Conservation (phyloP, 1,284 basidiomycete species). For the Ceratobasidium sp. region DNA sequence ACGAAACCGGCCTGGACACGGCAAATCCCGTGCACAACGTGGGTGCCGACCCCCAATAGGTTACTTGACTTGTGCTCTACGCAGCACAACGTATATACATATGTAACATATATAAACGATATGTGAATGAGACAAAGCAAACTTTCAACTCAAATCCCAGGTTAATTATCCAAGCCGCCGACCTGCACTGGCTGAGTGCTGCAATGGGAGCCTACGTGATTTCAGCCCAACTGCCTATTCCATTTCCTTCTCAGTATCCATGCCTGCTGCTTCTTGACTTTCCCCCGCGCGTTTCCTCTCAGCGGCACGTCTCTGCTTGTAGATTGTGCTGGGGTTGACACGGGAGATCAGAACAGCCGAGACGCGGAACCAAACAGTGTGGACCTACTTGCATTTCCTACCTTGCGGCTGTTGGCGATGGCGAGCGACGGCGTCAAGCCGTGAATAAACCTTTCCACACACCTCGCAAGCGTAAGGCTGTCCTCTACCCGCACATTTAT, state of each 20-base stretch:
- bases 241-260: too few species aligned
- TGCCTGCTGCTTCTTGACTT: constrained; percentile 10
- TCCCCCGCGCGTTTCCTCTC: constrained; percentile 28
- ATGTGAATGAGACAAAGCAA: too few species aligned
- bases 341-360: background rate
- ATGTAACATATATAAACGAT: constrained; percentile 29
- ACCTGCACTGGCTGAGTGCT: too few species aligned
- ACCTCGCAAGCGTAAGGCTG: constrained; percentile 36
- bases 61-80: background rate
- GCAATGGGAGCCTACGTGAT: too few species aligned
- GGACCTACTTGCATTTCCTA: constrained; percentile 34
- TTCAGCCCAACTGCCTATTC: too few species aligned
- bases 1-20: too few species aligned
- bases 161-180: too few species aligned
- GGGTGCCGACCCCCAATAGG: too few species aligned
- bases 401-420: constrained; percentile 40
- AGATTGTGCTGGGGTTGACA: constrained; percentile 18
- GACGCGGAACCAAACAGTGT: background rate
- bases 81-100: constrained; percentile 5
- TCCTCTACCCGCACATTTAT: constrained; percentile 36
- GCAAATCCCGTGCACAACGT: too few species aligned
- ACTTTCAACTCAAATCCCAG: too few species aligned
- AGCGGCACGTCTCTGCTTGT: constrained; percentile 26
- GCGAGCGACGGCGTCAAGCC: constrained; percentile 33
- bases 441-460: constrained; percentile 37